Conservation (phyloP, 1,284 basidiomycete genomes). For the Pseudozyma thailandica region DNA sequence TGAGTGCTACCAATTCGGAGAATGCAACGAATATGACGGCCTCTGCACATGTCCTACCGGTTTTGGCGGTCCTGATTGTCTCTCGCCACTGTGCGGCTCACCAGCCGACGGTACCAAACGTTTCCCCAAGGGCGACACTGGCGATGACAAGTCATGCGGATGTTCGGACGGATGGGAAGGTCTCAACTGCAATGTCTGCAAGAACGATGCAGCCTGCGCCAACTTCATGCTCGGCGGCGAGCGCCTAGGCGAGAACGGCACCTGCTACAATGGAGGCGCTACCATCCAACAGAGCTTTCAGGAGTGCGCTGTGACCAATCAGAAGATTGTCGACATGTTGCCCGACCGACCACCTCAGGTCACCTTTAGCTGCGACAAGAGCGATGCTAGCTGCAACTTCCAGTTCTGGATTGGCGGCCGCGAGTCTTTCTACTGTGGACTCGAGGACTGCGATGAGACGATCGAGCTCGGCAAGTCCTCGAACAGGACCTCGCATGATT, state of each 20-base stretch:
- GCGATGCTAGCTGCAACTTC: constrained; percentile 53
- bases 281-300: constrained; percentile 93
- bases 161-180: constrained; percentile 95
- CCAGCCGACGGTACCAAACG: constrained; percentile 87
- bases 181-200: constrained; percentile 78
- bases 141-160: constrained; percentile 73
- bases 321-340: constrained; percentile 88
- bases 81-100: constrained; percentile 82
- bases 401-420: constrained; percentile 90
- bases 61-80: constrained; percentile 88
- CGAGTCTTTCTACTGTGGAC: constrained; percentile 93
- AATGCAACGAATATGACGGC: constrained; percentile 86
- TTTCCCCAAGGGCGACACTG: constrained; percentile 69
- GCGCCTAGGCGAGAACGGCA: constrained; percentile 76
- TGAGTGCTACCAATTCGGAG: constrained; percentile 73
- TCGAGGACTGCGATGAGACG: constrained; percentile 75
- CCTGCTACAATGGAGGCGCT: constrained; percentile 90
- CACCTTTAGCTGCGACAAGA: constrained; percentile 75
- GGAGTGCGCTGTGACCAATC: constrained; percentile 94
- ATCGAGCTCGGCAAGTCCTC: constrained; percentile 34
- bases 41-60: constrained; percentile 90
- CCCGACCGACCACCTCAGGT: constrained; percentile 90
- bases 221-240: constrained; percentile 54
- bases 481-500: constrained; percentile 71
- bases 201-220: constrained; percentile 40